Percentiles rank a stretch among this genome's conserved stretches.
Conservation (phyloP, 306 rosid genomes). For the Corylus avellana region DNA sequence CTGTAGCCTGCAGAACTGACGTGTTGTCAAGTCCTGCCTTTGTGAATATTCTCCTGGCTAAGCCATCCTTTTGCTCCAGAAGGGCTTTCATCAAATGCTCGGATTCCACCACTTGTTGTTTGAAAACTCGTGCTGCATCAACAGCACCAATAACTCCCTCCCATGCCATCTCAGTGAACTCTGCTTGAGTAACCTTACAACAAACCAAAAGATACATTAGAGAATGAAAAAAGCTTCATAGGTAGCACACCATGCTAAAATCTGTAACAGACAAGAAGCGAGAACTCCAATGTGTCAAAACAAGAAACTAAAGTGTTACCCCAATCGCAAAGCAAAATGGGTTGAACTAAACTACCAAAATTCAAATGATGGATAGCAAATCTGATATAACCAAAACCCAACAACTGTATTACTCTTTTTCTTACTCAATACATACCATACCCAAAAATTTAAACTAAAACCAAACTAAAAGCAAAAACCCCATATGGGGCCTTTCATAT, state of each 20-base stretch:
- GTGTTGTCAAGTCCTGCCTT: conserved; percentile 94
- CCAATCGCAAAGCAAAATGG: not conserved
- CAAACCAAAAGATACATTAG: not conserved
- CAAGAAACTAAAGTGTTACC: not conserved
- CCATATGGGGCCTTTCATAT: not conserved
- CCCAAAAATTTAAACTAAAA: too few relatives aligned
- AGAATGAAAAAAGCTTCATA: not conserved
- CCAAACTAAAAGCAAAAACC: not conserved
- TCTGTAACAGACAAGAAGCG: not conserved
- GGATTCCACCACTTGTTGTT: conserved; percentile 87
- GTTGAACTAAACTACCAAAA: not conserved
- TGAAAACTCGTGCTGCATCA: conserved; percentile 73
- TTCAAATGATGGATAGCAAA: not conserved
- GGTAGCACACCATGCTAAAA: not conserved
- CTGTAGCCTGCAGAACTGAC: conserved; percentile 84
- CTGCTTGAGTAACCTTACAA: conserved; percentile 64
- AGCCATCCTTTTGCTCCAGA: conserved; percentile 91
- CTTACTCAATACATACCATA: not conserved
- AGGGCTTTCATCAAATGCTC: conserved; percentile 98
- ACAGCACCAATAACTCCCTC: conserved; percentile 83
- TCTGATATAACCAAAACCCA: not conserved
- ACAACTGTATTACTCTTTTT: not conserved
- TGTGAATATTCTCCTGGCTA: conserved; percentile 83
- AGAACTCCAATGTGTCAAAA: not conserved
- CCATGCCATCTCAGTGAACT: conserved; percentile 98